Conservation (phyloP, 768 basidiomycete genomes). For the Phanerochaete carnosa region DNA sequence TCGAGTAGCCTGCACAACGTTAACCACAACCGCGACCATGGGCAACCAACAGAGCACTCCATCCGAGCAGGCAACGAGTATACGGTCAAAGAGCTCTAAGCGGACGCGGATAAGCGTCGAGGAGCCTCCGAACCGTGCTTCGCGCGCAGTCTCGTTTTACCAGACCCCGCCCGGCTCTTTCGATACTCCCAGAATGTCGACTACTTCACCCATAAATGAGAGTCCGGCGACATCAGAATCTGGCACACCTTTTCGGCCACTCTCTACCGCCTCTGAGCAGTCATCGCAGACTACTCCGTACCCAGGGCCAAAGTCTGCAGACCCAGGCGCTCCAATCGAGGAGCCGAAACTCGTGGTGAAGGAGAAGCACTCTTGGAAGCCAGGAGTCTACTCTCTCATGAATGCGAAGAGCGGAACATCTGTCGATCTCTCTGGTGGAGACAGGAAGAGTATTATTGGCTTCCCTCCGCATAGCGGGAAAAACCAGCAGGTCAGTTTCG, state of each 20-base stretch:
- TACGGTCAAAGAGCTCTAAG: neutral
- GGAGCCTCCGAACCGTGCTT: neutral
- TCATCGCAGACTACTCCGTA: neutral
- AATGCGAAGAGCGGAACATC: slow-evolving; percentile 23
- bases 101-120: neutral
- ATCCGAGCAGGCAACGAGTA: neutral
- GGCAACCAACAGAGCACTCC: slow-evolving; percentile 4
- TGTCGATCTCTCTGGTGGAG: slow-evolving; percentile 21
- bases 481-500: slow-evolving; percentile 21
- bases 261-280: neutral
- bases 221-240: neutral
- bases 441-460: slow-evolving; percentile 21
- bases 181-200: neutral
- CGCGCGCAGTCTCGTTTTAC: slow-evolving; percentile 8
- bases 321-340: neutral
- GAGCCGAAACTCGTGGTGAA: neutral
- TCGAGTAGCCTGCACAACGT: neutral
- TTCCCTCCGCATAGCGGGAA: slow-evolving; percentile 18
- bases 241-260: neutral
- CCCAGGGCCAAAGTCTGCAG: neutral
- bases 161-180: slow-evolving; percentile 8
- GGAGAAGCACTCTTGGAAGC: slow-evolving; percentile 3
- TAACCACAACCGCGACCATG: slow-evolving; percentile 1
- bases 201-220: neutral
- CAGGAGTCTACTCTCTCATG: slow-evolving; percentile 22